Conservation (phyloP, 2,329 filamentous ascomycete genomes). For the Epichloe sp. region DNA sequence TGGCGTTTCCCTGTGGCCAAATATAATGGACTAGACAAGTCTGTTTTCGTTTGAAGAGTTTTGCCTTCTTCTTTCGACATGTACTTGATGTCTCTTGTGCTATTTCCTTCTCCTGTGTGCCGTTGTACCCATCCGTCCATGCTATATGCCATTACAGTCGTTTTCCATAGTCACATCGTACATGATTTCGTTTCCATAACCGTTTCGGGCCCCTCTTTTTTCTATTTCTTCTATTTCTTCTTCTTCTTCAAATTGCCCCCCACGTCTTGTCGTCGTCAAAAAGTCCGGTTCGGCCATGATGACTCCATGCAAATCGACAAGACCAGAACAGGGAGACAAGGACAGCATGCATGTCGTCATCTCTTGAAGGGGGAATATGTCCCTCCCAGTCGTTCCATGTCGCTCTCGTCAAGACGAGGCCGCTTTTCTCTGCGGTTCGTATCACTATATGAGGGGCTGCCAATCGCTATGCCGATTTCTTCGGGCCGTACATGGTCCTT, state of each 20-base stretch:
- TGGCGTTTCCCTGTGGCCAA: too few species aligned
- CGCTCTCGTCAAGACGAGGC: slow-evolving; percentile 11
- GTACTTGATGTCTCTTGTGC: neutral
- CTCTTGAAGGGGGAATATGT: slow-evolving; percentile 3
- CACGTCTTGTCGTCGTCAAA: neutral
- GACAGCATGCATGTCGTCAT: neutral
- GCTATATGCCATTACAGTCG: neutral
- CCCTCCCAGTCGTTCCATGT: slow-evolving; percentile 8
- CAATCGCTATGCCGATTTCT: slow-evolving; percentile 3
- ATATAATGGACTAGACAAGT: too few species aligned
- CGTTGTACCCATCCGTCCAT: neutral
- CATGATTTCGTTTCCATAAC: neutral
- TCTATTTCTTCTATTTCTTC: too few species aligned
- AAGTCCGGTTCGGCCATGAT: too few species aligned
- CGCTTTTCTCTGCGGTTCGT: slow-evolving; percentile 3
- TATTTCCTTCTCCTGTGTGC: neutral
- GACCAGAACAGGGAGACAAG: neutral
- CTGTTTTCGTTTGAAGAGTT: too few species aligned
- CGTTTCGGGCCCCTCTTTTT: neutral
- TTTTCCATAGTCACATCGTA: neutral
- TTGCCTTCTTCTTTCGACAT: too few species aligned
- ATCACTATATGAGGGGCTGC: neutral
- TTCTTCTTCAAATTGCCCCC: neutral
- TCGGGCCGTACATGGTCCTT: neutral
- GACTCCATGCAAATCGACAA: neutral